Percentiles rank a stretch among this genome's conserved stretches.
These are phyloP conservation scores for Climacium dendroides DNA, from an alignment of 225 moss, liverwort and hornwort genomes.

Conservation along the genomic window DNA sequence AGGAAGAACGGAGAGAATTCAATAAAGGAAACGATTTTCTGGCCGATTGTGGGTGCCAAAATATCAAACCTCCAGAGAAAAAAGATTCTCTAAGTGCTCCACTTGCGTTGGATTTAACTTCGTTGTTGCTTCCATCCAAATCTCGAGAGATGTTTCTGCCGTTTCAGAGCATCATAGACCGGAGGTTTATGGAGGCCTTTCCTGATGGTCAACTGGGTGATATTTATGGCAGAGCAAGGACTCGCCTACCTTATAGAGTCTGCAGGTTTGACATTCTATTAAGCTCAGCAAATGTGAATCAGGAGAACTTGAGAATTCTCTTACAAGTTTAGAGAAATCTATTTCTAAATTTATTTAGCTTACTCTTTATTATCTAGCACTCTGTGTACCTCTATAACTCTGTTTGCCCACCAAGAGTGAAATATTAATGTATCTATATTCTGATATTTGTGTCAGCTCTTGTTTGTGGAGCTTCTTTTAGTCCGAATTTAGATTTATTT, in stretches of 20 bases:
- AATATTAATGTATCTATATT: background rate
- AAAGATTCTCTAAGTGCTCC: background rate
- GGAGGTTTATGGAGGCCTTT: conserved; percentile 65
- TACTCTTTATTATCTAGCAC: background rate
- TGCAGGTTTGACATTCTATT: conserved; percentile 5
- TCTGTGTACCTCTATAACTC: background rate
- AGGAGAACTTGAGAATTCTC: background rate
- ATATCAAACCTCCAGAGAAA: background rate
- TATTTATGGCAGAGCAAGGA: conserved; percentile 45
- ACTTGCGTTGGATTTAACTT: background rate
- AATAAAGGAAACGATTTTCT: conserved; percentile 10
- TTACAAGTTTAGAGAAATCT: background rate
- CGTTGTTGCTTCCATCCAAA: background rate
- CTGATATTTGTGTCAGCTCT: background rate
- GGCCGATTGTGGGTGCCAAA: conserved; percentile 20
- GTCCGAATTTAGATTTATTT: background rate
- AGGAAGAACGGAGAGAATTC: conserved; percentile 12
- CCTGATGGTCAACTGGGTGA: conserved; percentile 64
- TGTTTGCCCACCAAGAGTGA: background rate
- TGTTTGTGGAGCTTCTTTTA: background rate
- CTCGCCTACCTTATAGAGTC: conserved; percentile 47
- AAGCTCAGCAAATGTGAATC: background rate
- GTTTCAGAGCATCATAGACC: conserved; percentile 26
- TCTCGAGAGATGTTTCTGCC: conserved; percentile 4
- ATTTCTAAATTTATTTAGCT: background rate